Evolutionary conservation across 371 early-diverging fungal species (phyloP).

Genomic region (Coemansia sp.): DNA sequence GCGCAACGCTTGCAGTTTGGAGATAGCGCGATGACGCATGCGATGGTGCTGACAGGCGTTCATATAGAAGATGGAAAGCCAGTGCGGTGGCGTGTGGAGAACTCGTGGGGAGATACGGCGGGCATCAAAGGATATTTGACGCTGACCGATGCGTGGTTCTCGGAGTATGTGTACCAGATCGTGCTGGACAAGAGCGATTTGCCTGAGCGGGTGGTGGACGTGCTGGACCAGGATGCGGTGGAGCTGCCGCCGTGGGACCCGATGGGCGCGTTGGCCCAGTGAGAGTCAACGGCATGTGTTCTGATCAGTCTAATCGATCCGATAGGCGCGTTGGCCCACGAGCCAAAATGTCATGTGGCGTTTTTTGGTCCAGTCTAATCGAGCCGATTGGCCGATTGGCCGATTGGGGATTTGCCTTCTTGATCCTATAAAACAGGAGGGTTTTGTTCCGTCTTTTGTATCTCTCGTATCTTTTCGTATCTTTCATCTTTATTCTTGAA

Average conservation of each 20-base stretch:
- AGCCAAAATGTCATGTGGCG: background rate
- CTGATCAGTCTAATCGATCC: conserved; percentile 38
- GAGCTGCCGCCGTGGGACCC: conserved; percentile 74
- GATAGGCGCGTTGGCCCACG: conserved; percentile 47
- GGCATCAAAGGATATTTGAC: conserved; percentile 77
- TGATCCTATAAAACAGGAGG: too few relatives aligned
- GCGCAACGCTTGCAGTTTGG: conserved; percentile 72
- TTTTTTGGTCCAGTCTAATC: background rate
- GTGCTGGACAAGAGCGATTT: conserved; percentile 68
- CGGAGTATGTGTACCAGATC: conserved; percentile 78
- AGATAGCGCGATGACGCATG: conserved; percentile 80
- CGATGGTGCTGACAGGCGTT: conserved; percentile 83
- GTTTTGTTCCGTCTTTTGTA: too few relatives aligned
- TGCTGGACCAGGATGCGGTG: conserved; percentile 63
- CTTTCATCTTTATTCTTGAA: background rate
- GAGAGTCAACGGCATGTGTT: background rate
- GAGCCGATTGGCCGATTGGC: background rate
- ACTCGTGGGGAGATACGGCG: conserved; percentile 70
- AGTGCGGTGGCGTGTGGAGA: conserved; percentile 80
- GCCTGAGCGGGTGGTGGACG: conserved; percentile 60
- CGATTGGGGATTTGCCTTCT: background rate
- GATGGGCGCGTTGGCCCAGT: conserved; percentile 50
- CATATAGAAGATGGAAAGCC: conserved; percentile 61
- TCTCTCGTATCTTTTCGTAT: too few relatives aligned
- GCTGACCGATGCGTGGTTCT: conserved; percentile 83